Evolutionary conservation across 208 protist species (phyloP).

Genomic region (Herpetomonas samuelpessoai): DNA sequence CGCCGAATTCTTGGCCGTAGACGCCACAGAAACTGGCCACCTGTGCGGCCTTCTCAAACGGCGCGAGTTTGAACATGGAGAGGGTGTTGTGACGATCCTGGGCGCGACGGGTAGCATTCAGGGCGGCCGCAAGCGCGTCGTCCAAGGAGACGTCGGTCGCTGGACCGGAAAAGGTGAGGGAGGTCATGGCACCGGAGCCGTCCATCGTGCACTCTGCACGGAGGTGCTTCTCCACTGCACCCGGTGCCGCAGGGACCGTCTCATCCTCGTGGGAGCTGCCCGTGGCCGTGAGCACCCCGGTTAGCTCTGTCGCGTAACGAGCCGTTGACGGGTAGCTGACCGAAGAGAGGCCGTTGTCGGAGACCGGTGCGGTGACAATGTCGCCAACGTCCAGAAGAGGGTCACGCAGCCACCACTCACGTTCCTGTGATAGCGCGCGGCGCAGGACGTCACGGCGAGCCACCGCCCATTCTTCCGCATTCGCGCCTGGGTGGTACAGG

Average conservation of each 20-base stretch:
- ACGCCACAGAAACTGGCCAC: constrained; percentile 64
- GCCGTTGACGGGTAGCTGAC: constrained; percentile 40
- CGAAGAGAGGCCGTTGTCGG: constrained; percentile 15
- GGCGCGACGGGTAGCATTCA: constrained; percentile 48
- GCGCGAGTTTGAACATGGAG: constrained; percentile 48
- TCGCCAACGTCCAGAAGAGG: constrained; percentile 68
- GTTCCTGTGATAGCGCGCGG: constrained; percentile 51
- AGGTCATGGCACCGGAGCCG: constrained; percentile 65
- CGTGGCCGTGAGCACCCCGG: constrained; percentile 43
- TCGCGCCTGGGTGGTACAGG: constrained; percentile 75
- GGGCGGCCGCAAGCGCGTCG: constrained; percentile 47
- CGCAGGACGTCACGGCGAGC: constrained; percentile 60
- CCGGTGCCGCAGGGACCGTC: constrained; percentile 13
- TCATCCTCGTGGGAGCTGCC: constrained; percentile 28
- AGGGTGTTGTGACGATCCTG: constrained; percentile 74
- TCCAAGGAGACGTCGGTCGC: constrained; percentile 46
- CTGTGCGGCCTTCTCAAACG: constrained; percentile 68
- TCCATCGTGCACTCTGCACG: constrained; percentile 57
- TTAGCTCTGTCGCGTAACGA: constrained; percentile 74
- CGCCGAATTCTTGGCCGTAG: constrained; percentile 63
- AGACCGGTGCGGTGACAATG: constrained; percentile 31
- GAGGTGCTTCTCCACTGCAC: constrained; percentile 14
- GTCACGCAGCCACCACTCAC: constrained; percentile 83
- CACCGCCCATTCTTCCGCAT: constrained; percentile 71
- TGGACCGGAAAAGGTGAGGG: constrained; percentile 22